Base-by-base conservation (phyloP, 805 yeast species). In the Brettanomyces naardenensis region DNA sequence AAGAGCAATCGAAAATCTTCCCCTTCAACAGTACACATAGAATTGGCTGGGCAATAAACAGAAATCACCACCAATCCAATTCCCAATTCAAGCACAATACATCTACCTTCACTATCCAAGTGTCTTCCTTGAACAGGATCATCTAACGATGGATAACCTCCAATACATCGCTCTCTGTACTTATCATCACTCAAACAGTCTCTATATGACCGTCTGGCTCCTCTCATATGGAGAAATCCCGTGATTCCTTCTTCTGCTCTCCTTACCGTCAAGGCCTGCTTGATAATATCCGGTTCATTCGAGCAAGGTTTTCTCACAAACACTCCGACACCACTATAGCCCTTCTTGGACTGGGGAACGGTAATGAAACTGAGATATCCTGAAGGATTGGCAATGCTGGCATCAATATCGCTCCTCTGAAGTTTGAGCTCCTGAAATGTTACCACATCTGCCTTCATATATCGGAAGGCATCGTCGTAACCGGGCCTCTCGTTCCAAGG, bases 191-290 rank as follows among this genome's bases (percentile, higher is more conserved):
- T 26, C 19, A 42, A 38, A 13, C 59, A 44, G 14, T 61, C 62
- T 21, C 58, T 42, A 48, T 54, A 59, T 4, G 48, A 48, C 9
- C 49, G 41, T 6, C 34, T 33, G 3, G 48, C 38, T 15, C 40
- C 36, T n/a, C 45, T 47, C 17, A 46, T 35, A 22, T 46, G 46
- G 21, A 77, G 53, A 42, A 63, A 60, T 0, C 97, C 98, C 0
- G 96, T 82, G 6, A 92, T 64, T 0, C 98, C 98, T 57, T 90
- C 95, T 53, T 92, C 97, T 0, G 89, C 96, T 45, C 73, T 75
- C 3, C 71, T 36, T 1, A 87, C 86, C 2, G 67, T 60, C 19
- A 88, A 53, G 2, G 68, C 54, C 15, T 54, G 52, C 37, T 49
- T 54, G 2, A 62, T 38, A 18, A 44, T 32, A 1, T 57, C 52